Evolutionary conservation across 768 basidiomycete species (phyloP).

Genomic region (Pleurotus tuoliensis): DNA sequence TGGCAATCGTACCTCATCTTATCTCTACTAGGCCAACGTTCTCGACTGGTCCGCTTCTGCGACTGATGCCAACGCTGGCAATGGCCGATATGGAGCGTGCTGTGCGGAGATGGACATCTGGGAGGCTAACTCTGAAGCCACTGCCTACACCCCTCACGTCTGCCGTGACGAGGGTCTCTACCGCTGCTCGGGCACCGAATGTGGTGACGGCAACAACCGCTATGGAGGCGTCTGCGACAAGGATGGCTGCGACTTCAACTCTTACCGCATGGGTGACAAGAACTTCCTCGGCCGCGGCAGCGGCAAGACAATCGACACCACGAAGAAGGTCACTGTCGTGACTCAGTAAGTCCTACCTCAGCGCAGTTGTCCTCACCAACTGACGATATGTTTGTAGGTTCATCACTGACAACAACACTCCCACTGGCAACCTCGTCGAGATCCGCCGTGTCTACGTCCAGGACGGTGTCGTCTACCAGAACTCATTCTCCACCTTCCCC

Average conservation of each 20-base stretch:
- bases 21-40: constrained; percentile 27
- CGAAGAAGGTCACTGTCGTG: constrained; percentile 35
- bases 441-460: constrained; percentile 25
- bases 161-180: constrained; percentile 31
- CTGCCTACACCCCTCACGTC: constrained; percentile 39
- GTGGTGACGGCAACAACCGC: constrained; percentile 21
- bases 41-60: constrained; percentile 28
- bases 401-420: constrained; percentile 33
- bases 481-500: constrained; percentile 29
- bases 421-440: constrained; percentile 31
- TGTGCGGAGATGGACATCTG: constrained; percentile 39
- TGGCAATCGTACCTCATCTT: not conserved
- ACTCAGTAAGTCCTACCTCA: constrained; percentile 27
- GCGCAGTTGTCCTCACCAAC: too few relatives aligned
- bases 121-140: constrained; percentile 33
- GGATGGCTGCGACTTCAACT: constrained; percentile 46
- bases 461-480: constrained; percentile 32
- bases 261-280: constrained; percentile 39
- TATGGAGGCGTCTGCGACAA: constrained; percentile 36
- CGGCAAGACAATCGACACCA: constrained; percentile 36
- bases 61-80: constrained; percentile 32
- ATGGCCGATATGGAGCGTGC: constrained; percentile 32
- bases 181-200: constrained; percentile 29
- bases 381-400: constrained; percentile 13
- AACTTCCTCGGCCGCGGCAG: constrained; percentile 36